Base-by-base conservation (phyloP, 805 yeast genomes). In the Teunomyces funiuensis region DNA sequence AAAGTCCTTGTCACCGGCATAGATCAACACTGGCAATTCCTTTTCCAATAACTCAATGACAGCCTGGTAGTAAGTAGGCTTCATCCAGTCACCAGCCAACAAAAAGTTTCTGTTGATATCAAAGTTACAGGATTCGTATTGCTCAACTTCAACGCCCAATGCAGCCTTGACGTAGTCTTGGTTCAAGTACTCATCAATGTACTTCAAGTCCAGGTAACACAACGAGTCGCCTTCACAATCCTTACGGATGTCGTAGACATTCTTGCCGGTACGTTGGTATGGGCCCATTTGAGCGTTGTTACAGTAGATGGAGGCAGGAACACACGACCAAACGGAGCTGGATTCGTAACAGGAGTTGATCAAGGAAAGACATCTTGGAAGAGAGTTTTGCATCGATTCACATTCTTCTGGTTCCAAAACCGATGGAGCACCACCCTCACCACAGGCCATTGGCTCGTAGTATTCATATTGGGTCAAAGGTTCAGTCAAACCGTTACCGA, bases 371-470 rank as follows among this genome's bases (percentile, higher is more conserved):
- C 99, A 91, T 61, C 91, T 80, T 36, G 86, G 84, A 40, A 80
- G 67, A n/a, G 76, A 66, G 18, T 65, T 69, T 23, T 66, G 57
- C 89, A 87, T 85, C 34, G 70, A 65, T 23, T 76, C 74, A 68
- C 96, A 88, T 47, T 79, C 80, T 40, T 77, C 80, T n/a, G 80
- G 82, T 13, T 77, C 69, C 49, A 88, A 70, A 2, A 88, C 88
- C 13, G 90, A 71, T 14, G 83, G 83, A 55, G 81, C 81, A 5
- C 96, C 97, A 50, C 96, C 95, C 51, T 76, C 61, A 40, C 96
- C 93, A 65, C 98, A 91, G 3, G 95, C 95, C 97, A 91, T 90
- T 49, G 95, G 95, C 62, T 84, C 80, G 59, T 88, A 89, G 63
- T 82, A 81, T 44, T 77, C 76, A 57, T 84, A 82, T 71, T 89